phyloP scores from a whole-genome alignment of 345 rosid species.

The Durio zibethinus region DNA sequence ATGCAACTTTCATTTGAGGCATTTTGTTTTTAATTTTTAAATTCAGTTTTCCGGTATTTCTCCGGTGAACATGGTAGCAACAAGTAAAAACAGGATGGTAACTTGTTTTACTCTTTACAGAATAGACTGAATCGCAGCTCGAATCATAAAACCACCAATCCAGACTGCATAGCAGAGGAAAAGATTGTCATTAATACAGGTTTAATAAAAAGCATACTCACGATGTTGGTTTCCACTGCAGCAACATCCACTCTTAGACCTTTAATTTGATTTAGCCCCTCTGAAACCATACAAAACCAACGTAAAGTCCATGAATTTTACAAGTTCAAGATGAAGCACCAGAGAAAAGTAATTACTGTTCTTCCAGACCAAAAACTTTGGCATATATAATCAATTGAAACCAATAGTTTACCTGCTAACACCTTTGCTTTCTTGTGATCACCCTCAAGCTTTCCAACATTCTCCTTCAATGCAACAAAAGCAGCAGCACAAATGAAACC shows the following conservation, averaged over 20 bases:
- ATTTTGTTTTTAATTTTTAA: no score
- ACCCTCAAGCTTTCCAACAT: constrained; percentile 54
- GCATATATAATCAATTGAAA: not conserved
- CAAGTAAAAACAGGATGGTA: not conserved
- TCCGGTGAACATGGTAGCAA: not conserved
- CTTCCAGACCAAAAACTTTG: not conserved
- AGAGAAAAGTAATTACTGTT: not conserved
- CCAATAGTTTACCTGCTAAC: constrained; percentile 61
- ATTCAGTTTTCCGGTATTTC: not conserved
- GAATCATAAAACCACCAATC: not conserved
- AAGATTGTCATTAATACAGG: not conserved
- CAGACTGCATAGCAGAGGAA: not conserved
- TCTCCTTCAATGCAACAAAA: constrained; percentile 67
- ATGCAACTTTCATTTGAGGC: not conserved
- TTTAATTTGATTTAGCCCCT: constrained; percentile 67
- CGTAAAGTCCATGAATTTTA: not conserved
- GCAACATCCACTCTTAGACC: constrained; percentile 61
- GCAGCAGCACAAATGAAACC: constrained; percentile 89
- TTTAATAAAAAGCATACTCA: constrained; percentile 37
- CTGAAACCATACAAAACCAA: constrained; percentile 31
- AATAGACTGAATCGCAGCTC: not conserved
- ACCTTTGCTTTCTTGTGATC: constrained; percentile 82
- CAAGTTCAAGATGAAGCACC: not conserved
- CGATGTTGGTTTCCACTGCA: constrained; percentile 85
- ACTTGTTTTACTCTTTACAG: not conserved